Evolutionary conservation across 805 yeast species (phyloP).

Genomic region (Starmerella tilneyi): DNA sequence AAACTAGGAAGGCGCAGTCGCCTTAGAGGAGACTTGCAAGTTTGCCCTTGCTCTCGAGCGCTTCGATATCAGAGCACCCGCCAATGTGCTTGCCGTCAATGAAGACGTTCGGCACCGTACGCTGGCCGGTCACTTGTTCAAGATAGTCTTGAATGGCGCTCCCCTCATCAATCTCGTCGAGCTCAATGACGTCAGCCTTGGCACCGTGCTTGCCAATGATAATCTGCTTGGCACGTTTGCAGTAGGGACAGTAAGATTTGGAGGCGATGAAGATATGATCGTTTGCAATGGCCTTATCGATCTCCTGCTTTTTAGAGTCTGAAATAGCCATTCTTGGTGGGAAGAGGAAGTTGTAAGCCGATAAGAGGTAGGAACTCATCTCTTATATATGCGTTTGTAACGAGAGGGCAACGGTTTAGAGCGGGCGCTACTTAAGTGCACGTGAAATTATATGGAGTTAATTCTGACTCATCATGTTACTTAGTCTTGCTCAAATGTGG

Average conservation of each 20-base stretch:
- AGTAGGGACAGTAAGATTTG: constrained; percentile 61
- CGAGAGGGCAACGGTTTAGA: not conserved
- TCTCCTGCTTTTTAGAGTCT: constrained; percentile 30
- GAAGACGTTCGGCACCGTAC: constrained; percentile 87
- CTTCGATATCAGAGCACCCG: constrained; percentile 83
- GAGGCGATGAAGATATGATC: constrained; percentile 74
- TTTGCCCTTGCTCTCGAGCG: constrained; percentile 51
- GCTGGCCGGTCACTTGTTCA: constrained; percentile 69
- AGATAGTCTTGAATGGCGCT: constrained; percentile 72
- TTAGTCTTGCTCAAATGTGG: no score
- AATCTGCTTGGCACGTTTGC: constrained; percentile 41
- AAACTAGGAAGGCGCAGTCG: not conserved
- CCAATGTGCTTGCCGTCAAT: constrained; percentile 90
- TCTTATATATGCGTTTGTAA: not conserved
- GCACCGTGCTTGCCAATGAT: constrained; percentile 36
- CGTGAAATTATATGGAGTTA: not conserved
- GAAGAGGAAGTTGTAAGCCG: constrained; percentile 11
- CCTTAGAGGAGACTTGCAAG: constrained; percentile 36
- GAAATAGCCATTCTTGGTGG: constrained; percentile 22
- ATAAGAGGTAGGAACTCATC: constrained; percentile 2
- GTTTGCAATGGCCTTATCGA: constrained; percentile 51
- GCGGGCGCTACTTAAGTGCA: not conserved
- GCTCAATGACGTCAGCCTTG: constrained; percentile 27
- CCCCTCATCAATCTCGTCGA: constrained; percentile 49
- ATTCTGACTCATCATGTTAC: not conserved